Base-by-base conservation (phyloP, 768 basidiomycete genomes). In the Clitopilus hobsonii region DNA sequence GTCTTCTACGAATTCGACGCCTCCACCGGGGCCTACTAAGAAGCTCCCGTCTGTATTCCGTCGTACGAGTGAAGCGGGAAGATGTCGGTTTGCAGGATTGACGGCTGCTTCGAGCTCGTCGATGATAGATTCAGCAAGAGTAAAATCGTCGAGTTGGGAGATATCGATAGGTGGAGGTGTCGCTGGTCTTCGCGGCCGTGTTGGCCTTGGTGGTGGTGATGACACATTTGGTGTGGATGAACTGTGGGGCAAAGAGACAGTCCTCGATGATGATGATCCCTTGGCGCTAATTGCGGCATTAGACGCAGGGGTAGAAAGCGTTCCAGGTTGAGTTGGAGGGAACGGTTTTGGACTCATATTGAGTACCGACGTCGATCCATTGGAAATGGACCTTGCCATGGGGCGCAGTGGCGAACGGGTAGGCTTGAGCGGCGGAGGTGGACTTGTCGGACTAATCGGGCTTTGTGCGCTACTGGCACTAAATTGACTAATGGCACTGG, bases 351-450 rank as follows among this genome's bases (percentile, higher is more conserved):
- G 56, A 55, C 41, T 45, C 41, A 45, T 18, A 11, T 45, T 45
- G 41, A 45, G 41, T 3, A 23, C 41, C 10, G 41, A 20, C 11
- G 61, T 54, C 38, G 61, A 57, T 27, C 52, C 47, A 47, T 38
- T 51, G 49, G 56, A 60, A 30, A 69, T 64, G 18, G 70, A 70
- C 50, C 65, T 65, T 25, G 62, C 51, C 36, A 65, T 56, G 2
- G 71, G 72, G 26, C 74, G 67, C n/a, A 74, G 63, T 36, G 74
- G 73, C 8, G 74, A 75, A 48, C 71, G 69, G 32, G 63, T 63
- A 53, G 73, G 74, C n/a, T 68, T 27, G 38, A 64, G 58, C 45
- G 70, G 67, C 56, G 68, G 54, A 60, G 65, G 51, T 63, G 68
- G 52, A 45, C 41, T 45, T 65, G 65, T 56, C 66, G 68, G 20